Conservation (phyloP, 331 rosid species). For the Pyracantha coccinea region DNA sequence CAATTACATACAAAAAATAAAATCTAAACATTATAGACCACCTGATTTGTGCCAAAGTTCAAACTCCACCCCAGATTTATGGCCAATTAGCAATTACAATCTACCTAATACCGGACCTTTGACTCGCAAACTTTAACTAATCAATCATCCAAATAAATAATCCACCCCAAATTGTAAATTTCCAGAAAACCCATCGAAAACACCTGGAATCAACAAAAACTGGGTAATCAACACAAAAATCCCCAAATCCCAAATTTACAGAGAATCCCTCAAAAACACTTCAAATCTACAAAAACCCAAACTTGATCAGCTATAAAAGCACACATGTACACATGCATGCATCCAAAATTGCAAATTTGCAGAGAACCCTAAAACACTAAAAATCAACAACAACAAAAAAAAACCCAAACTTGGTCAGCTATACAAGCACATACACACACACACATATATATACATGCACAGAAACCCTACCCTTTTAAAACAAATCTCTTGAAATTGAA, state of each 20-base stretch:
- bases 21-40: background rate
- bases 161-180: background rate
- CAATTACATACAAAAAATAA: background rate
- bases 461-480: slow-evolving; percentile 26
- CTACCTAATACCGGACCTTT: background rate
- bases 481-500: slow-evolving; percentile 22
- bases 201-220: no score
- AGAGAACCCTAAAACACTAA: background rate
- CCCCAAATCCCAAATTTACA: no score
- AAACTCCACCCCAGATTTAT: background rate
- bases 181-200: no score
- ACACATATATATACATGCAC: background rate
- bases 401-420: background rate
- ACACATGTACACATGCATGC: no score
- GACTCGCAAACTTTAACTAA: background rate
- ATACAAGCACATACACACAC: background rate
- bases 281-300: no score
- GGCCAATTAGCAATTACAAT: background rate
- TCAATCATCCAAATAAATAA: background rate
- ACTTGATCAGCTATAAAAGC: no score
- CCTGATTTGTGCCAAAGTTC: background rate
- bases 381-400: background rate
- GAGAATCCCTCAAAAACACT: no score
- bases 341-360: background rate
- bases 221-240: no score